Evolutionary conservation across 257 asterid species (phyloP).

Genomic region (Nicotiana otophora): DNA sequence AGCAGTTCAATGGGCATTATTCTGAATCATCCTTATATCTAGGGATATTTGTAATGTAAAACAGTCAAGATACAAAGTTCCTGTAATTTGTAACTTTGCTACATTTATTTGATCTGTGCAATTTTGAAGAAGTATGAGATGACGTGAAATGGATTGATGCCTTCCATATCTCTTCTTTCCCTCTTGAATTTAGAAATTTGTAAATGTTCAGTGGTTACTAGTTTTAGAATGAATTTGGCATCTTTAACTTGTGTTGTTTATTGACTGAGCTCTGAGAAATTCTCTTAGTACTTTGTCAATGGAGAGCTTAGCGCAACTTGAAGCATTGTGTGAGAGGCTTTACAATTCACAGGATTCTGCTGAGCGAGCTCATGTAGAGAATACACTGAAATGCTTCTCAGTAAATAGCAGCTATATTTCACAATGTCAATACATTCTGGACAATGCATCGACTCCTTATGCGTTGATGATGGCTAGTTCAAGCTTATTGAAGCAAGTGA

Average conservation of each 20-base stretch:
- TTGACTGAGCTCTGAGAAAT: constrained; percentile 13
- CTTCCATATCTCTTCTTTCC: background rate
- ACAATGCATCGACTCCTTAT: constrained; percentile 94
- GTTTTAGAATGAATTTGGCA: background rate
- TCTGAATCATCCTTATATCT: background rate
- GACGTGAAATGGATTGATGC: constrained; percentile 6
- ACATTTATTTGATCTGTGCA: background rate
- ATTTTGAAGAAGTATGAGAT: constrained; percentile 5
- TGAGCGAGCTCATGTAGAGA: constrained; percentile 95
- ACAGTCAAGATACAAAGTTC: background rate
- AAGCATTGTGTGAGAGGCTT: constrained; percentile 93
- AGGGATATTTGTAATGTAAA: background rate
- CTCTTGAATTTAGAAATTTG: constrained; percentile 5
- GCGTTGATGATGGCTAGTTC: constrained; percentile 99
- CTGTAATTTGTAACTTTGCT: constrained; percentile 10
- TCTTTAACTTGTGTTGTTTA: constrained; percentile 8
- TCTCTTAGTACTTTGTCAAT: constrained; percentile 27
- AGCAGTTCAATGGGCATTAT: constrained; percentile 1
- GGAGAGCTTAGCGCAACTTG: constrained; percentile 99
- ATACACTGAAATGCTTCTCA: constrained; percentile 94
- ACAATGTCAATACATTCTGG: constrained; percentile 96
- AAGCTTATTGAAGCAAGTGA: constrained; percentile 99
- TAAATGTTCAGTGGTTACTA: background rate
- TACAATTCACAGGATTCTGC: constrained; percentile 94
- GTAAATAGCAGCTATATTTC: constrained; percentile 85